phyloP scores from a whole-genome alignment of 2,329 filamentous ascomycete genomes.

The Monosporascus sp. region DNA sequence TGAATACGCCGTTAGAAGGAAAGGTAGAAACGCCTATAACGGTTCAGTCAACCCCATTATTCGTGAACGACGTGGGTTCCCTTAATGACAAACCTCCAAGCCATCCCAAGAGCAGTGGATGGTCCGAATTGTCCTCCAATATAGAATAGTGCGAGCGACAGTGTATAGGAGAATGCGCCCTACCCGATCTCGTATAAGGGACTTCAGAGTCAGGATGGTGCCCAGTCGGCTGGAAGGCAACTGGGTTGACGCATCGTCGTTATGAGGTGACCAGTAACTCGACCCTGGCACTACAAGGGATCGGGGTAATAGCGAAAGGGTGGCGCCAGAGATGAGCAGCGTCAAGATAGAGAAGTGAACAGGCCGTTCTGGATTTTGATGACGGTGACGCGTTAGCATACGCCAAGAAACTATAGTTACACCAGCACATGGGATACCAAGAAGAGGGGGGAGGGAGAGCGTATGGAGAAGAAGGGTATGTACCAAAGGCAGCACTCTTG shows the following conservation, averaged over 20 bases:
- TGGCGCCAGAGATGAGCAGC: constrained; percentile 17
- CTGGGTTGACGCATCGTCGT: constrained; percentile 6
- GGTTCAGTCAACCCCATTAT: not conserved
- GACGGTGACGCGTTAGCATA: not conserved
- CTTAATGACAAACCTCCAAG: constrained; percentile 22
- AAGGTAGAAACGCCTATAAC: constrained; percentile 26
- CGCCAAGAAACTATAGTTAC: not conserved
- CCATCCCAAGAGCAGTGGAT: constrained; percentile 30
- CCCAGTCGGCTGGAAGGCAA: constrained; percentile 1
- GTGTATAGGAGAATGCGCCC: constrained; percentile 16
- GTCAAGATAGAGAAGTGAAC: constrained; percentile 29
- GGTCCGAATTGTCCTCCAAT: constrained; percentile 26
- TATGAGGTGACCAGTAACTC: constrained; percentile 4
- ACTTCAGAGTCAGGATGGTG: constrained; percentile 9
- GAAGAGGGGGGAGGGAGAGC: not conserved
- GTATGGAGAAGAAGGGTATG: not conserved
- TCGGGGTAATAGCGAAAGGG: constrained; percentile 13
- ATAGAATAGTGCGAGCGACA: constrained; percentile 21
- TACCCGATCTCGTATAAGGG: constrained; percentile 6
- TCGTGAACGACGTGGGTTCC: not conserved
- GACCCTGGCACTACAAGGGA: constrained; percentile 8
- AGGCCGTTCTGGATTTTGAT: constrained; percentile 27
- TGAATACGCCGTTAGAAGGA: constrained; percentile 19
- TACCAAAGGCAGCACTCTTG: not conserved
- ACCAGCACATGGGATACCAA: not conserved